These are phyloP conservation scores for Ilyonectria mors-panacis DNA, from an alignment of 2,329 filamentous ascomycete species.

Conservation along the genomic window DNA sequence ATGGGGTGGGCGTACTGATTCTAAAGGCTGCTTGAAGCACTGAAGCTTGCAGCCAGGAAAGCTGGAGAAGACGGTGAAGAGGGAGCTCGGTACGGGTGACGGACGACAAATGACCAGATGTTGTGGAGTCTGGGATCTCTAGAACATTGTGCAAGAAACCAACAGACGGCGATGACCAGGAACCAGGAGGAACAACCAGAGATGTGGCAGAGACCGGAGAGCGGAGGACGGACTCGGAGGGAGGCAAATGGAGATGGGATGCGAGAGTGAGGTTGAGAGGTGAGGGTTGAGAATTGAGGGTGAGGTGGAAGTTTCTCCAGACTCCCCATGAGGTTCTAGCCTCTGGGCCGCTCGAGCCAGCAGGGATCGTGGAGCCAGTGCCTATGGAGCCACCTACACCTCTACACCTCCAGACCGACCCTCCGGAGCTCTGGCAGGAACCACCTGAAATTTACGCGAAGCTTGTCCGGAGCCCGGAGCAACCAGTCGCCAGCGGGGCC, in stretches of 20 bases:
- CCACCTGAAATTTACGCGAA: slow-evolving; percentile 50
- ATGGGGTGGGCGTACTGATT: slow-evolving; percentile 28
- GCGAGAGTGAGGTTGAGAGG: slow-evolving; percentile 42
- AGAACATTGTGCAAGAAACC: slow-evolving; percentile 58
- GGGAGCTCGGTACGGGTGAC: slow-evolving; percentile 38
- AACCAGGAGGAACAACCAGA: slow-evolving; percentile 60
- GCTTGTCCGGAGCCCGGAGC: slow-evolving; percentile 44
- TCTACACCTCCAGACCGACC: slow-evolving; percentile 15
- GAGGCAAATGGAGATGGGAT: slow-evolving; percentile 45
- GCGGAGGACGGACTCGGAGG: slow-evolving; percentile 41
- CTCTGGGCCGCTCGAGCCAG: slow-evolving; percentile 37
- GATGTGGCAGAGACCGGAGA: slow-evolving; percentile 53
- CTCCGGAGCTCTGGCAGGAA: slow-evolving; percentile 31
- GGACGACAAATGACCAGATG: slow-evolving; percentile 44
- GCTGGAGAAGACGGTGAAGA: slow-evolving; percentile 30
- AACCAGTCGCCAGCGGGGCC: slow-evolving; percentile 21
- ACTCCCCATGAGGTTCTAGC: slow-evolving; percentile 48
- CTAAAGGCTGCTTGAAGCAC: slow-evolving; percentile 40
- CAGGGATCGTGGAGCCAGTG: slow-evolving; percentile 38
- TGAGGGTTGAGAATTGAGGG: slow-evolving; percentile 49
- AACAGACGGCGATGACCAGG: slow-evolving; percentile 55
- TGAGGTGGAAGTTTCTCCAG: slow-evolving; percentile 61
- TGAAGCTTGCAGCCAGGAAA: slow-evolving; percentile 42
- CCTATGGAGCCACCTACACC: slow-evolving; percentile 14
- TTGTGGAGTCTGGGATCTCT: slow-evolving; percentile 51